These are phyloP conservation scores for Dittrichia graveolens DNA, from an alignment of 129 eudicot species.

Conservation along the genomic window DNA sequence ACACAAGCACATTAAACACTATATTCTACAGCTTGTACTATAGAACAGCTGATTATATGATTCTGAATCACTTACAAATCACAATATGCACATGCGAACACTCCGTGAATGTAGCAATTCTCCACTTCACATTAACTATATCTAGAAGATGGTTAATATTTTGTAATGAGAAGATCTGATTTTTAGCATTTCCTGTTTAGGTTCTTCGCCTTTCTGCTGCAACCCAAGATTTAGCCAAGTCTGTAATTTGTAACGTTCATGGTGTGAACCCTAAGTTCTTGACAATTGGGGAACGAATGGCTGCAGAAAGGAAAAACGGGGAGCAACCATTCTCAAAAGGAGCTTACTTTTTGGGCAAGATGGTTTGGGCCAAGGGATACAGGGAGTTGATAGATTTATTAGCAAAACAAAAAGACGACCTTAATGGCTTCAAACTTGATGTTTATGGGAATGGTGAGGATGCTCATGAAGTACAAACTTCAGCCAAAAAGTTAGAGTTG, in stretches of 20 bases:
- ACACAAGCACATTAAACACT: too few relatives aligned
- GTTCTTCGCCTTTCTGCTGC: slow-evolving; percentile 99
- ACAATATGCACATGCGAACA: too few relatives aligned
- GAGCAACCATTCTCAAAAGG: slow-evolving; percentile 82
- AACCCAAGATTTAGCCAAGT: slow-evolving; percentile 90
- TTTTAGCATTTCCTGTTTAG: slow-evolving; percentile 37
- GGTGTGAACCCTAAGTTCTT: slow-evolving; percentile 94
- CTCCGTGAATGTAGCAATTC: too few relatives aligned
- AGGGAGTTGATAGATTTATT: slow-evolving; percentile 80
- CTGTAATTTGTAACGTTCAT: slow-evolving; percentile 88
- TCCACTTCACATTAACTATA: too few relatives aligned
- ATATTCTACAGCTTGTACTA: too few relatives aligned
- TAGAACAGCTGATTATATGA: too few relatives aligned
- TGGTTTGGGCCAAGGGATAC: slow-evolving; percentile 99
- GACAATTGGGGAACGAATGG: slow-evolving; percentile 79
- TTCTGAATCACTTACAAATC: too few relatives aligned
- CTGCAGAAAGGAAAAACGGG: slow-evolving; percentile 74
- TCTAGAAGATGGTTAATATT: too few relatives aligned
- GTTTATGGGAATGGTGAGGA: slow-evolving; percentile 97
- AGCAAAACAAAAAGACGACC: slow-evolving; percentile 78
- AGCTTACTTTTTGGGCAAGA: slow-evolving; percentile 96
- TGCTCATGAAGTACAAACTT: slow-evolving; percentile 88
- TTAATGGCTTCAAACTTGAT: slow-evolving; percentile 83
- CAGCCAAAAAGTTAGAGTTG: slow-evolving; percentile 65
- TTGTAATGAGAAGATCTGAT: too few relatives aligned